Evolutionary conservation across 495 filamentous ascomycete species (phyloP).

Genomic region (Arthonia radiata): DNA sequence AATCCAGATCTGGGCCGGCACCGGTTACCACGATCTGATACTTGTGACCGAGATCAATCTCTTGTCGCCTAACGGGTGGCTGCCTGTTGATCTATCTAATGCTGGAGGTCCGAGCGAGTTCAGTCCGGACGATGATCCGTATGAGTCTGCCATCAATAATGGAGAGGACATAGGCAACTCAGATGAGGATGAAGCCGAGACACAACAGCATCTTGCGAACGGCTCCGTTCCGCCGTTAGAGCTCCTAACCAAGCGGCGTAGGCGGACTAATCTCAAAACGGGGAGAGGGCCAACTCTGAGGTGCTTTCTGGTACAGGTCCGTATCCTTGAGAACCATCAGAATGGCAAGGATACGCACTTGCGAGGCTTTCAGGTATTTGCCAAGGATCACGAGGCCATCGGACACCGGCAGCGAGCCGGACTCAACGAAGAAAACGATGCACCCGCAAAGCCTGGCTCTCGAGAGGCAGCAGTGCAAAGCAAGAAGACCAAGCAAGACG

Average conservation of each 20-base stretch:
- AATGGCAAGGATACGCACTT: conserved; percentile 98
- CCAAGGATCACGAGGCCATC: conserved; percentile 28
- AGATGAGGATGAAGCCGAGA: conserved; percentile 21
- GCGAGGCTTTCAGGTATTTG: conserved; percentile 77
- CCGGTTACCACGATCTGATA: conserved; percentile 62
- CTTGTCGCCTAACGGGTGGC: conserved; percentile 69
- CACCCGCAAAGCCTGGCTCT: too few species aligned
- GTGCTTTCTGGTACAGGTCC: conserved; percentile 56
- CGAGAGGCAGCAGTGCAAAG: too few species aligned
- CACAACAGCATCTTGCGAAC: conserved; percentile 5
- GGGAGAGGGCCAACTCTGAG: neutral
- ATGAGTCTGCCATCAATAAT: conserved; percentile 15
- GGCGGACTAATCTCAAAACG: conserved; percentile 6
- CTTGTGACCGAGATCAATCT: conserved; percentile 59
- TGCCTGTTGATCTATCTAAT: conserved; percentile 51
- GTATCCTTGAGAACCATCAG: conserved; percentile 86
- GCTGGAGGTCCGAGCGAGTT: conserved; percentile 33
- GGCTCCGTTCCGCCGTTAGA: neutral
- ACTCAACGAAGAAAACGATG: too few species aligned
- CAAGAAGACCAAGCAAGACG: too few species aligned
- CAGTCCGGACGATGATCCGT: conserved; percentile 6
- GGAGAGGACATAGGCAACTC: conserved; percentile 11
- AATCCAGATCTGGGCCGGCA: conserved; percentile 66
- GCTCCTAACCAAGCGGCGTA: conserved; percentile 33
- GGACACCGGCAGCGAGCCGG: neutral